Evolutionary conservation across 768 basidiomycete genomes (phyloP), one percentile per base, ranked within the genome.

Genomic region (Daedaleopsis nitida): DNA sequence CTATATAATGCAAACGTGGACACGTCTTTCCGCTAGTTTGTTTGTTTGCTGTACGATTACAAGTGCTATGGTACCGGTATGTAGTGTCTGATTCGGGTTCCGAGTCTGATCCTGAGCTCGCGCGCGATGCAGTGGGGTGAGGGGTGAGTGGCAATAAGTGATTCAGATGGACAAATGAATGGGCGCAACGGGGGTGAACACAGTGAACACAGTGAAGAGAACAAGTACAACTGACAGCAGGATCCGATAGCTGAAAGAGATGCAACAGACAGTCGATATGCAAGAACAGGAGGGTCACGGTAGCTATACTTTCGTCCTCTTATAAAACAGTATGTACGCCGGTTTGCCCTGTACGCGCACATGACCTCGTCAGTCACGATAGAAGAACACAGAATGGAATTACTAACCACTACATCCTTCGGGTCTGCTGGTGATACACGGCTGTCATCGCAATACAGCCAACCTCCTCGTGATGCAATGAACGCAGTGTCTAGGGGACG

Each of bases 381-480:
- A 50, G 42, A 55, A 52, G 17, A 32, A 42, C 14, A 38, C 53
- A 62, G 17, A 54, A 24, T 7, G 8, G 39, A 60, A 72, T 59
- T 7, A 80, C 91, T 66, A 69, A 96, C 93, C 54, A 94, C 89
- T 6, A 97, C 90, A 71, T 95, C 89, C 69, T 85, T 89, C 51
- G 87, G 78, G 55, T 92, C 86, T 32, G 85, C 86, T 47, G 81
- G 70, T 52, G 86, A 85, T 61, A 98, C 82, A 67, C 90, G 91
- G 68, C 94, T 95, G 73, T 98, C 96, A 69, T 97, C 95, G 71
- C 94, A 96, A 69, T 92, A 92, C 71, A 88, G 76, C 97, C 97
- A 99, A 39, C 91, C 87, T 37, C 91, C 89, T 55, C 88, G 81
- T 16, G 91, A 93, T 38, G 92, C 85, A 54, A 99, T 86, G 69